Base-by-base conservation (phyloP, 352 stramenopile genomes). In the Pythium insidiosum region DNA sequence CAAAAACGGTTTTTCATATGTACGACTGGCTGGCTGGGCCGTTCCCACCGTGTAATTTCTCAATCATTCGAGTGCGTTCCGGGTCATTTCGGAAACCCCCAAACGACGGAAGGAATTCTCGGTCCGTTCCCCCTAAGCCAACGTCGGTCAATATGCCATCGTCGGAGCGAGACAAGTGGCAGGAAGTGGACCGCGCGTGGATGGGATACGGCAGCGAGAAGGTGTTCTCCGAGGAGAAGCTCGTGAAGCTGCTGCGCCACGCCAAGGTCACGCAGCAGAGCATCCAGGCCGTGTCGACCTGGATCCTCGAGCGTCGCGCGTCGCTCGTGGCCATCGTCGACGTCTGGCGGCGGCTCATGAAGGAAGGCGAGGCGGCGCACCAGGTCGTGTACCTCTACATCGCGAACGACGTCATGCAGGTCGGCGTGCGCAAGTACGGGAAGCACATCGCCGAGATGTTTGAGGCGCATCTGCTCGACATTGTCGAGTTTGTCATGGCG, bases 301-400 rank as follows among this genome's bases (percentile, higher is more conserved):
- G 77, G 77, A 89, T 93, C 50, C 59, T 93, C 20, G 74, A 64
- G 29, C 53, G 82, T 28, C 75, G 75, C 30, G 58, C 68, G 33
- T 56, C 66, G 25, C 43, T 93, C 23, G 16, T 35, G 13, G 78
- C 83, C 49, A 87, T 90, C 52, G 75, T 83, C 9, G 50, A 56
- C 12, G 30, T 79, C 10, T 93, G 80, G 80, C 49, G 44, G 30
- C 57, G 66, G 33, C 55, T 85, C 22, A 46, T 88, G 24, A 45
- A 25, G 29, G 64, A 78, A 38, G 55, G 61, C 34, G 61, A 81
- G 11, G 53, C 80, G 10, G 58, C 66, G 24, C 71, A 89, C 52
- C 77, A 93, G 66, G 81, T 93, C 61, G 77, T 88, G 44, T 77
- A 76, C 31, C 50, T 93, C 1, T 93, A 93, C 58, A 69, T 93